Conservation (phyloP, 2,329 filamentous ascomycete species). For the Lasiodiplodia hormozganensis region DNA sequence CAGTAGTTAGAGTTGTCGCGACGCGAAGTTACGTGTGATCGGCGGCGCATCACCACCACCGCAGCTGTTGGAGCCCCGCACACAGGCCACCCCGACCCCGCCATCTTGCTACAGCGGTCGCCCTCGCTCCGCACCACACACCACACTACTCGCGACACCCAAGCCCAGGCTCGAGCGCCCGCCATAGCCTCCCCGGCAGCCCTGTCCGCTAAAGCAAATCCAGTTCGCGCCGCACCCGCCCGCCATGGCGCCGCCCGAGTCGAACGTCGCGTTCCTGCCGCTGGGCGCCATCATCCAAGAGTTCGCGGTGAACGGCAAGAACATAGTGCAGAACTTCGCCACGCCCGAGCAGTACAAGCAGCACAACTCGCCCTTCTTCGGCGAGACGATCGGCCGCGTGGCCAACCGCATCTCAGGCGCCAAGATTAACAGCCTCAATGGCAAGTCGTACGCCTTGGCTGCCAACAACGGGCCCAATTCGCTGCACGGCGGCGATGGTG, state of each 20-base stretch:
- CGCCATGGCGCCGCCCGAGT: conserved; percentile 23
- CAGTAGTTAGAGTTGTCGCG: conserved; percentile 16
- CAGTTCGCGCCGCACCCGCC: background rate
- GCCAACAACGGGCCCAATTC: conserved; percentile 81
- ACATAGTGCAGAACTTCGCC: conserved; percentile 90
- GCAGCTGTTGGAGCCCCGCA: conserved; percentile 4
- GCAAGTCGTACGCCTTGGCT: conserved; percentile 70
- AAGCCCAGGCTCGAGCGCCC: conserved; percentile 6
- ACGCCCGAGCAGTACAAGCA: conserved; percentile 75
- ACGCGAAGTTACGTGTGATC: conserved; percentile 26
- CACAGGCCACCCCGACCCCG: conserved; percentile 17
- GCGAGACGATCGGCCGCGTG: conserved; percentile 86
- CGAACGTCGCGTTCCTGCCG: conserved; percentile 64
- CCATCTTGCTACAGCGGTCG: conserved; percentile 15
- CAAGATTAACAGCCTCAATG: conserved; percentile 75
- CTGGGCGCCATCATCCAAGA: conserved; percentile 82
- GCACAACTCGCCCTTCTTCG: conserved; percentile 82
- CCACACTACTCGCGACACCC: conserved; percentile 1
- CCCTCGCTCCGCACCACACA: conserved; percentile 18
- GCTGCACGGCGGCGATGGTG: conserved; percentile 60
- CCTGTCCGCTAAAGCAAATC: background rate
- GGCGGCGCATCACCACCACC: conserved; percentile 21
- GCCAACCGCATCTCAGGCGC: conserved; percentile 82
- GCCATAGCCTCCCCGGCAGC: background rate
- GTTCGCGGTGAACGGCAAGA: conserved; percentile 76